phyloP scores from a whole-genome alignment of 2,329 filamentous ascomycete species.

The Ophiognomonia clavigignenti-juglandacearum region DNA sequence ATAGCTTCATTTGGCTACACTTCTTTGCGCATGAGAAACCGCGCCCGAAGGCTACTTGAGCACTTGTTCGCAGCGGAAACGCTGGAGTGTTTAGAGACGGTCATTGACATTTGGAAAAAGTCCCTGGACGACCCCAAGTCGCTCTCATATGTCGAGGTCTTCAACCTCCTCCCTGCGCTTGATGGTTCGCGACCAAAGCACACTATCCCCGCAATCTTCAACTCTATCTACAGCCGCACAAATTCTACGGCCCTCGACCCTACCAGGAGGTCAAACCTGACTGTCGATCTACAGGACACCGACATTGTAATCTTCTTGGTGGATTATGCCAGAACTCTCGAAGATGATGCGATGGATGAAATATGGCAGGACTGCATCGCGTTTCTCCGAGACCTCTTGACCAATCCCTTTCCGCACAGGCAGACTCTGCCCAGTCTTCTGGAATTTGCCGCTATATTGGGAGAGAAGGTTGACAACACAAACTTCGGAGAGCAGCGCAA shows the following conservation, averaged over 20 bases:
- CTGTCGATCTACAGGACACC: slow-evolving; percentile 74
- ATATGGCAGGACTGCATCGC: slow-evolving; percentile 94
- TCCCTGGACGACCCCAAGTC: slow-evolving; percentile 39
- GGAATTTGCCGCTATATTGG: slow-evolving; percentile 83
- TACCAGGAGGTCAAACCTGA: slow-evolving; percentile 79
- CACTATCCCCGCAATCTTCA: slow-evolving; percentile 89
- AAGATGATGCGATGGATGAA: slow-evolving; percentile 97
- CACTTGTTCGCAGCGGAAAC: slow-evolving; percentile 90
- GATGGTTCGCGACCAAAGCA: slow-evolving; percentile 88
- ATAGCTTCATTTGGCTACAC: slow-evolving; percentile 85
- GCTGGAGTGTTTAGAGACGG: slow-evolving; percentile 86
- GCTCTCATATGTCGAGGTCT: slow-evolving; percentile 59
- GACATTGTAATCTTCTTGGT: slow-evolving; percentile 87
- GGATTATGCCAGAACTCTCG: slow-evolving; percentile 82
- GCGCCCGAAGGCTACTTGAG: slow-evolving; percentile 81
- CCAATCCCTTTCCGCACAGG: slow-evolving; percentile 91
- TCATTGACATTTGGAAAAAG: slow-evolving; percentile 77
- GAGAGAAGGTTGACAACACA: slow-evolving; percentile 95
- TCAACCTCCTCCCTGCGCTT: slow-evolving; percentile 83
- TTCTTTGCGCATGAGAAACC: slow-evolving; percentile 83
- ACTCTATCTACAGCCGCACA: slow-evolving; percentile 90
- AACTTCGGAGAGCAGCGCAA: slow-evolving; percentile 92
- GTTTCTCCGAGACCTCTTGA: slow-evolving; percentile 83
- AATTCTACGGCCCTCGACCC: slow-evolving; percentile 78
- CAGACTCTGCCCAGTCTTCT: slow-evolving; percentile 82